phyloP scores from a whole-genome alignment of 371 early-diverging fungal species.

The Mortierella sp. region DNA sequence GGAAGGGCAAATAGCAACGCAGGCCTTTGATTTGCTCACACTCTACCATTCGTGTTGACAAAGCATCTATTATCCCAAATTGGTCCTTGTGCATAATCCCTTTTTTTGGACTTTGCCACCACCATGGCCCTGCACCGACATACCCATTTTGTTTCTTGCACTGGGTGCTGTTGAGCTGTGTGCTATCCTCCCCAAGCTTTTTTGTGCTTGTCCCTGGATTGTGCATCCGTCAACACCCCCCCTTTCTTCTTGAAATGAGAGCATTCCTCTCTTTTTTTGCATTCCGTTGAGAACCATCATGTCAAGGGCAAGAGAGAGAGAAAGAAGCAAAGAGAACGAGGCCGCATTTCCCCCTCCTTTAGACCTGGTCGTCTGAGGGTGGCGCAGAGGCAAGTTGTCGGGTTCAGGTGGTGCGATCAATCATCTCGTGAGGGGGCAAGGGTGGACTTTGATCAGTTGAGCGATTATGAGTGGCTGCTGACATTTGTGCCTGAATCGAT shows the following conservation, averaged over 20 bases:
- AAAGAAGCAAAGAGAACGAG: background rate
- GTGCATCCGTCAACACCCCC: background rate
- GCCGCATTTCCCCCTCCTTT: background rate
- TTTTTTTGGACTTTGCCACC: background rate
- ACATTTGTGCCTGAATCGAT: background rate
- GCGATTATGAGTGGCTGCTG: background rate
- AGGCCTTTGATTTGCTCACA: too few species aligned
- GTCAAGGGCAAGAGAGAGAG: background rate
- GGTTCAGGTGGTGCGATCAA: background rate
- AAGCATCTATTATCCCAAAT: constrained; percentile 3
- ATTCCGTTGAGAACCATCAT: too few species aligned
- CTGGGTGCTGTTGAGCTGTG: background rate
- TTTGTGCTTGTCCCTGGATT: background rate
- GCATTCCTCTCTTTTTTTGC: too few species aligned
- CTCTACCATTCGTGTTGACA: background rate
- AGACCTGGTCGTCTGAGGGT: background rate
- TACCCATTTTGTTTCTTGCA: too few species aligned
- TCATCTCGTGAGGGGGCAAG: background rate
- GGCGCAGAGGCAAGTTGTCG: background rate
- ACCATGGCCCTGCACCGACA: background rate
- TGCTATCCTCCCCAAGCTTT: background rate
- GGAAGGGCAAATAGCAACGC: background rate
- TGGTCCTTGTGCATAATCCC: background rate
- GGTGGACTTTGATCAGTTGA: background rate
- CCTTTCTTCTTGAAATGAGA: too few species aligned